phyloP scores from a whole-genome alignment of 352 stramenopile species.

The Phytophthora litchii region DNA sequence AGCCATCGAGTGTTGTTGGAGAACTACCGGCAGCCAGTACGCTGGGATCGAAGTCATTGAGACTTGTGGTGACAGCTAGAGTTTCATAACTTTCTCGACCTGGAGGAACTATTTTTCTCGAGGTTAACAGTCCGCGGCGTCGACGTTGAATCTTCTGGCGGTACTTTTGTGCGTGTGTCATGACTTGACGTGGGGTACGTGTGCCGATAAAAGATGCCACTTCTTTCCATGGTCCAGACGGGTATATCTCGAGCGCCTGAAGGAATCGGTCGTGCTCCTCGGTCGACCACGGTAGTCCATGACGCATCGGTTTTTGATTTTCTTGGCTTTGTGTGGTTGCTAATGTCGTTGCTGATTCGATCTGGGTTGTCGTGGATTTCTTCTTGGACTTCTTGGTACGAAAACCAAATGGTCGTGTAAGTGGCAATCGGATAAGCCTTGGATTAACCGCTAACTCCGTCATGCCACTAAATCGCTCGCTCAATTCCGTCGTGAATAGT shows the following conservation, averaged over 20 bases:
- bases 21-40: neutral
- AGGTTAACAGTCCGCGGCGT: neutral
- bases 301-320: neutral
- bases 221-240: slow-evolving; percentile 14
- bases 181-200: slow-evolving; percentile 1
- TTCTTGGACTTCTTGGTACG: neutral
- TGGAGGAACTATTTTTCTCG: neutral
- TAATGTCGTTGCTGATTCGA: neutral
- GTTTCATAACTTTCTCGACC: neutral
- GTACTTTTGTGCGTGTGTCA: slow-evolving; percentile 9
- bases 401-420: neutral
- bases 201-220: slow-evolving; percentile 20
- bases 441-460: neutral
- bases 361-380: neutral
- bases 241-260: slow-evolving; percentile 15
- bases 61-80: neutral
- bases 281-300: neutral
- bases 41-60: neutral
- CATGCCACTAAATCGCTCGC: neutral
- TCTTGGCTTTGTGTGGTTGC: neutral
- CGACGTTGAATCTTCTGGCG: slow-evolving; percentile 5
- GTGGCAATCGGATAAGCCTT: neutral
- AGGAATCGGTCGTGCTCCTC: slow-evolving; percentile 7
- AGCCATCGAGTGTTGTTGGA: neutral
- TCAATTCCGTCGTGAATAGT: neutral